Conservation (phyloP, 208 protist genomes). For the Leishmania amazonensis region DNA sequence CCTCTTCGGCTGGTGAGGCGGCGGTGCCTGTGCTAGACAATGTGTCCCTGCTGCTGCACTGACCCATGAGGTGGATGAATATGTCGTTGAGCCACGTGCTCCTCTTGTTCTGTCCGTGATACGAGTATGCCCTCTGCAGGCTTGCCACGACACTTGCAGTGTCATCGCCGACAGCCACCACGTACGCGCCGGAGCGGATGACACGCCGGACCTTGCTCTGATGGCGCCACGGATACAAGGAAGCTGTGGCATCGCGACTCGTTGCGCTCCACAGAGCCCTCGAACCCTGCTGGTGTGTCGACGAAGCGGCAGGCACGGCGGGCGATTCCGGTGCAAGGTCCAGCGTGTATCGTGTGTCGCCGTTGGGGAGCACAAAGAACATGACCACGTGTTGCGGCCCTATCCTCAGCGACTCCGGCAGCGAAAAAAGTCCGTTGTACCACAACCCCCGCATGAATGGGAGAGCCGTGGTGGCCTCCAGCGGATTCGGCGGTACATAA, state of each 20-base stretch:
- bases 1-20: background rate
- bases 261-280: background rate
- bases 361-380: constrained; percentile 49
- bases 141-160: constrained; percentile 32
- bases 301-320: background rate
- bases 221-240: constrained; percentile 39
- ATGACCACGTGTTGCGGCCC: constrained; percentile 13
- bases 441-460: constrained; percentile 33
- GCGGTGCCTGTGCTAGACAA: background rate
- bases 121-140: constrained; percentile 39
- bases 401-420: constrained; percentile 33
- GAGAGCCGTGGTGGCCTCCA: constrained; percentile 14
- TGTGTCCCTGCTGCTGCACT: background rate
- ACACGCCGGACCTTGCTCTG: constrained; percentile 51
- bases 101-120: constrained; percentile 32
- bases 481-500: constrained; percentile 25
- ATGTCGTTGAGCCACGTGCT: constrained; percentile 48
- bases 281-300: background rate
- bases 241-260: background rate
- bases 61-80: constrained; percentile 24
- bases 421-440: constrained; percentile 70
- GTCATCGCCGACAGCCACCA: constrained; percentile 45
- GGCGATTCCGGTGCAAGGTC: constrained; percentile 26
- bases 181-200: constrained; percentile 41
- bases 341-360: constrained; percentile 37